Evolutionary conservation across 169 alveolate species (phyloP).

Genomic region (Cryptosporidium xiaoi): DNA sequence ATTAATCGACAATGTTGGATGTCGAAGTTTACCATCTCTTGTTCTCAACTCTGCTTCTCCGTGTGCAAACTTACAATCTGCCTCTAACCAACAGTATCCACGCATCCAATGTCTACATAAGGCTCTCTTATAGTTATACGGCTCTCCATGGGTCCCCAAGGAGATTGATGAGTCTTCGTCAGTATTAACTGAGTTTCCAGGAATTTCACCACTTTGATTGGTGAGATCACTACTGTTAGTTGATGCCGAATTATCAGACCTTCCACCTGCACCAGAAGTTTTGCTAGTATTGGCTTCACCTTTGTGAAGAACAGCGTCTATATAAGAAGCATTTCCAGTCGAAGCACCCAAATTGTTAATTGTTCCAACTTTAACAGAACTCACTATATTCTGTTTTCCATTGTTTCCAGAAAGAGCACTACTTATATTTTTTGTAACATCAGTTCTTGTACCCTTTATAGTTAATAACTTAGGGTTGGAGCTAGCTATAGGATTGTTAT

Average conservation of each 20-base stretch:
- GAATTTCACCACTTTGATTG: conserved; percentile 18
- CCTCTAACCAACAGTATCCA: conserved; percentile 73
- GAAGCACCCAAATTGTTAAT: conserved; percentile 21
- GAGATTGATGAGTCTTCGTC: conserved; percentile 48
- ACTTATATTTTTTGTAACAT: conserved; percentile 36
- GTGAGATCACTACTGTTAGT: conserved; percentile 15
- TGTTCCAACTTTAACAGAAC: conserved; percentile 4
- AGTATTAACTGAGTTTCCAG: conserved; percentile 13
- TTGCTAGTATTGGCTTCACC: conserved; percentile 6
- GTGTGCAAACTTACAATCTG: conserved; percentile 72
- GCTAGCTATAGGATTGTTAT: conserved; percentile 46
- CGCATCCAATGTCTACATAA: conserved; percentile 75
- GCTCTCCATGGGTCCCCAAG: conserved; percentile 61
- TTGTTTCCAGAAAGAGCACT: conserved; percentile 29
- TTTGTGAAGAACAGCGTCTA: conserved; percentile 69
- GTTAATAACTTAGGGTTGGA: conserved; percentile 54
- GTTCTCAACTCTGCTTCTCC: conserved; percentile 73
- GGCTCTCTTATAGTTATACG: conserved; percentile 72
- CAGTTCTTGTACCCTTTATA: conserved; percentile 27
- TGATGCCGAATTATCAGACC: conserved; percentile 48
- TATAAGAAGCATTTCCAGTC: conserved; percentile 59
- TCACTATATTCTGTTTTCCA: conserved; percentile 22
- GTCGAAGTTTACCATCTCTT: conserved; percentile 67
- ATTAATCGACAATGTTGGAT: conserved; percentile 55
- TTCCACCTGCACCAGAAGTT: conserved; percentile 27